Evolutionary conservation across 148 eudicot genomes (phyloP), one percentile per base, ranked within the genome.

Genomic region (Dysphania ambrosioides): DNA sequence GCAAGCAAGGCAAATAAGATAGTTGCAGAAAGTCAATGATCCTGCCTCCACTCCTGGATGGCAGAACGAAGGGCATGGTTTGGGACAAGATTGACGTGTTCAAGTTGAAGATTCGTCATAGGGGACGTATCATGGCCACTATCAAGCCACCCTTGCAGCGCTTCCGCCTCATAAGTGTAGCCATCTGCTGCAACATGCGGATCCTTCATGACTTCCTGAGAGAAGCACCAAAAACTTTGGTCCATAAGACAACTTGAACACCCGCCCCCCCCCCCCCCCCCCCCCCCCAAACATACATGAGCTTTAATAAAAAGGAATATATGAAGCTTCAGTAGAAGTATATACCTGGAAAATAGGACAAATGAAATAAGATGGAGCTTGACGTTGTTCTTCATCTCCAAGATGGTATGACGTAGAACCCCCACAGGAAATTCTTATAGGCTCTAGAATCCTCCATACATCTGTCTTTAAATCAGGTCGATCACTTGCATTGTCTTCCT

Each of bases 31-130:
- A 30, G 19, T 74, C 63, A 71, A 27, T 56, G 74, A 26, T 79
- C 81, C 24, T 87, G 86, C 68, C 66, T 85, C 97, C 96, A 88
- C 83, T 94, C 98, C 71, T 88, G 98, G 75, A 91, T 94, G 38
- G 97, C 97, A 74, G 97, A 93, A 12, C 91, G 97, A 60, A 94
- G 93, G 31, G 93, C 88, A 7, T 79, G 90, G 81, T 94, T 94
- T 6, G 91, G 89, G 24, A 94, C 81, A 8, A 94, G 93, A 76
- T 83, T 76, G 72, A 9, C 2, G 83, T 88, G 81, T 51, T 86
- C 78, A 15, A 94, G 93, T 77, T 76, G 72, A 74, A 84, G 81
- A 72, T 90, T 90, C 7, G 97, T 94, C 97, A 90, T 88, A 1
- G 98, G 98, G 16, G 98, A 94, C 18, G 96, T 87, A 35, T 87